Conservation (phyloP, 306 rosid species). For the Sicyos baderoa region DNA sequence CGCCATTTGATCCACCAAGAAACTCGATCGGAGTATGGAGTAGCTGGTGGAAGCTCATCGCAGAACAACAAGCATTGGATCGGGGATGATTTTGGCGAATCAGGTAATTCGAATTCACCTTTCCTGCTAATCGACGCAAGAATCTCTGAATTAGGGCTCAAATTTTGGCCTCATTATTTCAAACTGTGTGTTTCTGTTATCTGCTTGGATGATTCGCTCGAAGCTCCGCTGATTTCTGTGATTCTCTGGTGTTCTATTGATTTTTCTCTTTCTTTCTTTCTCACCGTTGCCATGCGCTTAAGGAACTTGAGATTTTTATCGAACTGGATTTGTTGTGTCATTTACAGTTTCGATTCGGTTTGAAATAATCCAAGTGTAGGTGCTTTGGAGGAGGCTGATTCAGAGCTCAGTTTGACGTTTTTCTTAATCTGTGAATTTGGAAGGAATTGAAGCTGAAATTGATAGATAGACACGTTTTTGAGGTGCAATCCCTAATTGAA, state of each 20-base stretch:
- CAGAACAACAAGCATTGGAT: slow-evolving; percentile 18
- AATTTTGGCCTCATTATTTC: slow-evolving; percentile 16
- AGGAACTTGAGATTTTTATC: not conserved
- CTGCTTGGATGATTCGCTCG: slow-evolving; percentile 12
- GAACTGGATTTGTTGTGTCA: slow-evolving; percentile 12
- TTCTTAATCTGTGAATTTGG: slow-evolving; percentile 6
- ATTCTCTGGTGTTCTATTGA: not conserved
- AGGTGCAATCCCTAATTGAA: slow-evolving; percentile 6
- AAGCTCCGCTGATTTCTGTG: not conserved
- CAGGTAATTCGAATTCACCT: slow-evolving; percentile 18
- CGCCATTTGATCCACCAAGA: slow-evolving; percentile 16
- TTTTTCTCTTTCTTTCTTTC: slow-evolving; percentile 8
- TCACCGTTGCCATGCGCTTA: not conserved
- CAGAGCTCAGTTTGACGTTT: not conserved
- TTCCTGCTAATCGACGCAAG: slow-evolving; percentile 10
- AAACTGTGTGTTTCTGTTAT: not conserved
- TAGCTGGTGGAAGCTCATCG: slow-evolving; percentile 9
- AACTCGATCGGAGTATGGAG: slow-evolving; percentile 5
- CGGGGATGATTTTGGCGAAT: slow-evolving; percentile 6
- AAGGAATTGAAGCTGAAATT: slow-evolving; percentile 12
- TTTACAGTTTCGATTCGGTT: slow-evolving; percentile 1
- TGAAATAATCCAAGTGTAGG: slow-evolving; percentile 12
- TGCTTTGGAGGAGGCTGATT: slow-evolving; percentile 16
- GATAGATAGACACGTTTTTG: not conserved
- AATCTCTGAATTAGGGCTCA: slow-evolving; percentile 19